Evolutionary conservation across 768 basidiomycete genomes (phyloP), one percentile per base, ranked within the genome.

Genomic region (Calocybe gangraenosa): DNA sequence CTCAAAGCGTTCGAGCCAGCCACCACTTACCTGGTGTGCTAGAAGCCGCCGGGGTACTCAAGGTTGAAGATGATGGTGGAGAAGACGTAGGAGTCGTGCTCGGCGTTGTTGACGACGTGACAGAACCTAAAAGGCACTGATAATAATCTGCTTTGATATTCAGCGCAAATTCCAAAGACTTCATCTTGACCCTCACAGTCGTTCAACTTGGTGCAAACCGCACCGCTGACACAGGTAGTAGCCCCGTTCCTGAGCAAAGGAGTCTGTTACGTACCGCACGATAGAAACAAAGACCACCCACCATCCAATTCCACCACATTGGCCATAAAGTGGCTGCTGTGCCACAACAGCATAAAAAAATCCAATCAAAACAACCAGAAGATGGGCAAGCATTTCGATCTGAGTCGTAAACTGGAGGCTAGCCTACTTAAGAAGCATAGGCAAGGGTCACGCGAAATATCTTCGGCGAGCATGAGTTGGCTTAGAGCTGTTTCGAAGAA

Each of bases 281-380:
- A 9, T 10, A 13, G 13, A 3, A 2, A 9, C n/a, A 7, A 22
- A 6, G 35, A 10, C 10, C 11, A 43, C 65, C 49, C 53, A 72
- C 75, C 76, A 76, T 62, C 71, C 72, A 23, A 63, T 70, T 18
- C 76, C 75, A 33, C 75, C 76, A 45, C 76, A 76, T 52, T 77
- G 74, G n/a, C 51, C 59, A 49, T 72, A 74, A 10, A 70, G 48
- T 2, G 64, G 55, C 47, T 69, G 67, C 42, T 75, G 73, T 17
- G 72, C 68, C n/a, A 50, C 39, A 20, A 53, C 63, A 39, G 46
- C 20, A 42, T 44, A 47, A 15, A 63, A 34, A 17, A 64, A 32
- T 18, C 53, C 49, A 37, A 68, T 33, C 21, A 63, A 42, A 42
- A 58, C 38, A 19, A 43, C 46, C 17, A 60, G 37, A 33, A 41